phyloP scores from a whole-genome alignment of 2,329 filamentous ascomycete species.

The Scedosporium boydii region DNA sequence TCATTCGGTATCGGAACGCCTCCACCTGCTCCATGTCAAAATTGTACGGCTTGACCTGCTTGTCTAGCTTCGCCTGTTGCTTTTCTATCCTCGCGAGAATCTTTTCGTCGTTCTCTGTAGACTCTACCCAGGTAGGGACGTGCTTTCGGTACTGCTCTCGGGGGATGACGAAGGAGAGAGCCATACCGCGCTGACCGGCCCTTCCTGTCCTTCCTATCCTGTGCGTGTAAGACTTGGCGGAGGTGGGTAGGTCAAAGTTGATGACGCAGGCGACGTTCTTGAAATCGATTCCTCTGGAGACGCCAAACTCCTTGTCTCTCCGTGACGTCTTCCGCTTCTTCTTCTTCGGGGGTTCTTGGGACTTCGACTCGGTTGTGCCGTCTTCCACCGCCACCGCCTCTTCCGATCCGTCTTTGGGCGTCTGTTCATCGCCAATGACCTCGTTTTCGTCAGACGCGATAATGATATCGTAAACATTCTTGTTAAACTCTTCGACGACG shows the following conservation, averaged over 20 bases:
- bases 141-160: constrained; percentile 77
- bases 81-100: constrained; percentile 71
- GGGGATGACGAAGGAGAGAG: constrained; percentile 89
- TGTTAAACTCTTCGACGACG: constrained; percentile 95
- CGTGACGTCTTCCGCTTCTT: constrained; percentile 59
- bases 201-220: constrained; percentile 89
- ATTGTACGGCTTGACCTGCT: constrained; percentile 79
- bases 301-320: constrained; percentile 78
- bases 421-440: constrained; percentile 58
- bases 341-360: constrained; percentile 23
- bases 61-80: constrained; percentile 67
- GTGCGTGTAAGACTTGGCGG: constrained; percentile 91
- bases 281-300: constrained; percentile 96
- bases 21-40: constrained; percentile 95
- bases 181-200: constrained; percentile 86
- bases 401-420: constrained; percentile 28
- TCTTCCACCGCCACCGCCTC: constrained; percentile 30
- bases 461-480: constrained; percentile 93
- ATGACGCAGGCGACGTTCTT: constrained; percentile 89
- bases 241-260: constrained; percentile 90
- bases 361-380: constrained; percentile 10
- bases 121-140: constrained; percentile 69
- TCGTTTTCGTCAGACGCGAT: constrained; percentile 92
- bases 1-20: constrained; percentile 89
- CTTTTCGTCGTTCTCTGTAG: constrained; percentile 75